These are phyloP conservation scores for Elsinoe arachidis DNA, from an alignment of 2,329 filamentous ascomycete species.

Conservation along the genomic window DNA sequence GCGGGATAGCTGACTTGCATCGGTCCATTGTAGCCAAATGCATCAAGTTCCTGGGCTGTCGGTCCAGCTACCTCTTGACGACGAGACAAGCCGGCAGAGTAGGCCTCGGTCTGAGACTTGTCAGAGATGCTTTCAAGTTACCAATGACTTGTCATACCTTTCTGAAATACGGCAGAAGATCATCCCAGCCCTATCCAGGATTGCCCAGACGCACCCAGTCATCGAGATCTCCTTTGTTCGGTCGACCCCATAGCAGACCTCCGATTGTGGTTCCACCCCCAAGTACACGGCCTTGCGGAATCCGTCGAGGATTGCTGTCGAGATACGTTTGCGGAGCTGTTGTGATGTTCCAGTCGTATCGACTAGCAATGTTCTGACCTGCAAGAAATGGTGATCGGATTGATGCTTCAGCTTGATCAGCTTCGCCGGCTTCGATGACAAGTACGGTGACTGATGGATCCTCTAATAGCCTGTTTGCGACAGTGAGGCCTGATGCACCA, in stretches of 20 bases:
- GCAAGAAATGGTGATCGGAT: slow-evolving; percentile 24
- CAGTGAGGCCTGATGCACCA: slow-evolving; percentile 24
- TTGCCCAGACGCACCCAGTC: slow-evolving; percentile 54
- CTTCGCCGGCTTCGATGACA: slow-evolving; percentile 25
- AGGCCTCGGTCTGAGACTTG: not conserved
- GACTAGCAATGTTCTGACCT: slow-evolving; percentile 21
- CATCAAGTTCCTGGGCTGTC: slow-evolving; percentile 23
- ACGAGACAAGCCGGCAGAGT: not conserved
- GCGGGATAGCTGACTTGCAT: slow-evolving; percentile 42
- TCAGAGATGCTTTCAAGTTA: not conserved
- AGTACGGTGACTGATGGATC: slow-evolving; percentile 24
- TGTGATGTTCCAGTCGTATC: slow-evolving; percentile 25
- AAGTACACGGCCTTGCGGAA: slow-evolving; percentile 24
- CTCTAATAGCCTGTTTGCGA: slow-evolving; percentile 26
- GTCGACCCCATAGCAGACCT: slow-evolving; percentile 23
- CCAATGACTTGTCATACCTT: slow-evolving; percentile 22
- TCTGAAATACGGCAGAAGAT: slow-evolving; percentile 32
- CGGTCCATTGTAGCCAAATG: slow-evolving; percentile 37
- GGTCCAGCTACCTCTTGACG: not conserved
- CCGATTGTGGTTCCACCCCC: slow-evolving; percentile 30
- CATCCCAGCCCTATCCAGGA: slow-evolving; percentile 49
- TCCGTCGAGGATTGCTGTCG: slow-evolving; percentile 20
- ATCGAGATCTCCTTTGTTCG: slow-evolving; percentile 34
- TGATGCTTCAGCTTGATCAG: slow-evolving; percentile 19
- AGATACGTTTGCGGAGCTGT: slow-evolving; percentile 22